Evolutionary conservation across 257 asterid genomes (phyloP).

Genomic region (Datura wrightii): DNA sequence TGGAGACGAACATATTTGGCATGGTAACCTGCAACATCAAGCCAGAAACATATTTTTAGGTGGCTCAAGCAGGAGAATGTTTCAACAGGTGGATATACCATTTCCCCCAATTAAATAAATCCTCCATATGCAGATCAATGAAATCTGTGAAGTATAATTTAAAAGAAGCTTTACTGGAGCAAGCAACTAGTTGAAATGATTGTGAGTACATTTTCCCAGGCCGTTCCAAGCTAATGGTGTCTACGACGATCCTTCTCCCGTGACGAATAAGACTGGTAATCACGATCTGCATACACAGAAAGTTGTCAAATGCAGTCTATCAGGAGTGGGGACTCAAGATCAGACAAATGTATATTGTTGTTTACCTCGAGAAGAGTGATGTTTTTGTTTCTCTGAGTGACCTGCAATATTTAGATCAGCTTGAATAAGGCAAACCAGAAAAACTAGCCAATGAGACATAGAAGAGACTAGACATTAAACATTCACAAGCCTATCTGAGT

Average conservation of each 20-base stretch:
- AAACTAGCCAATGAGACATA: slow-evolving; percentile 13
- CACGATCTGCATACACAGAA: slow-evolving; percentile 60
- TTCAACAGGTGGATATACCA: not conserved
- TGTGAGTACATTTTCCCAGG: not conserved
- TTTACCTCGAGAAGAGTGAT: slow-evolving; percentile 79
- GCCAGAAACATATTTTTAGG: not conserved
- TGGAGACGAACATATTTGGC: not conserved
- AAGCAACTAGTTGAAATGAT: not conserved
- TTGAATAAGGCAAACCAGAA: slow-evolving; percentile 29
- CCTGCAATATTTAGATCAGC: slow-evolving; percentile 46
- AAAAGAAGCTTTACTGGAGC: not conserved
- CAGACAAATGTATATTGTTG: not conserved
- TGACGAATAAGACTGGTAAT: slow-evolving; percentile 66
- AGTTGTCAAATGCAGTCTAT: not conserved
- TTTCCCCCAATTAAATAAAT: not conserved
- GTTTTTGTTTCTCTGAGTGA: slow-evolving; percentile 68
- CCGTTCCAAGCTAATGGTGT: slow-evolving; percentile 57
- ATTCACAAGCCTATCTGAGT: not conserved
- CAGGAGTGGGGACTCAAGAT: not conserved
- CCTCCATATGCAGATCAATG: not conserved
- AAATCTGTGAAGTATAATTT: not conserved
- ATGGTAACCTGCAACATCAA: slow-evolving; percentile 20
- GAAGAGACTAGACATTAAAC: not conserved
- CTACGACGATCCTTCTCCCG: slow-evolving; percentile 82
- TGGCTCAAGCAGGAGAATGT: not conserved